Percentiles rank a stretch among this genome's conserved stretches.
Evolutionary conservation across 805 yeast genomes (phyloP).

Genomic region (Schwanniomyces vanrijiae): DNA sequence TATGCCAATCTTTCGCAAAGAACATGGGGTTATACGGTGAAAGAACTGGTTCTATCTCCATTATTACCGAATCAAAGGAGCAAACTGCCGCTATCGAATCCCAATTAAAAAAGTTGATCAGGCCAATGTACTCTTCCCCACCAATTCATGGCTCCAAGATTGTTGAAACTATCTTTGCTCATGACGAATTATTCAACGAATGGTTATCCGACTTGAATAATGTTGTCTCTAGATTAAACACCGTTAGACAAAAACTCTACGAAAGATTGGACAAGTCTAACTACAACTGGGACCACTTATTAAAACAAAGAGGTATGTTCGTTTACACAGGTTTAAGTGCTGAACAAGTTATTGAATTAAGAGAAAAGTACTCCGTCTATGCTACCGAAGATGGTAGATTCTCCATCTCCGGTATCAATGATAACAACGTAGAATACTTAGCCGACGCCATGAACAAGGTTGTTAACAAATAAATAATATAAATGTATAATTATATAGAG

Average conservation of each 20-base stretch:
- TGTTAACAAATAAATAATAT: constrained; percentile 21
- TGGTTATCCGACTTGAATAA: constrained; percentile 81
- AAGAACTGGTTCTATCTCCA: constrained; percentile 75
- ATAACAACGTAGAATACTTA: constrained; percentile 71
- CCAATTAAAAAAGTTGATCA: constrained; percentile 77
- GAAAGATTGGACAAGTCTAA: constrained; percentile 60
- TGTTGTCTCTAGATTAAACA: constrained; percentile 77
- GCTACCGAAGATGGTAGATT: constrained; percentile 90
- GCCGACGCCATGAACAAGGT: constrained; percentile 62
- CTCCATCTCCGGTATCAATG: constrained; percentile 86
- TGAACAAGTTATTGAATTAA: constrained; percentile 69
- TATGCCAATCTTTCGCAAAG: constrained; percentile 51
- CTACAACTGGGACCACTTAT: constrained; percentile 82
- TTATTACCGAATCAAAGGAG: constrained; percentile 56
- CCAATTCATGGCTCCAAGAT: constrained; percentile 93
- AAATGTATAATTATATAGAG: neutral
- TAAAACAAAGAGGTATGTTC: constrained; percentile 95
- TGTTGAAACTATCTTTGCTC: constrained; percentile 72
- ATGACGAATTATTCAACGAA: constrained; percentile 56
- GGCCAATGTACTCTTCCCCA: constrained; percentile 91
- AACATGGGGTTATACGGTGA: constrained; percentile 51
- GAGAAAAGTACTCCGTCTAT: constrained; percentile 73
- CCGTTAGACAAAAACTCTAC: constrained; percentile 66
- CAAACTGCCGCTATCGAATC: constrained; percentile 61
- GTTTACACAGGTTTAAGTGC: constrained; percentile 80